Percentiles rank a stretch among this genome's conserved stretches.
phyloP scores from a whole-genome alignment of 495 filamentous ascomycete species.

The Aspergillus wentii region DNA sequence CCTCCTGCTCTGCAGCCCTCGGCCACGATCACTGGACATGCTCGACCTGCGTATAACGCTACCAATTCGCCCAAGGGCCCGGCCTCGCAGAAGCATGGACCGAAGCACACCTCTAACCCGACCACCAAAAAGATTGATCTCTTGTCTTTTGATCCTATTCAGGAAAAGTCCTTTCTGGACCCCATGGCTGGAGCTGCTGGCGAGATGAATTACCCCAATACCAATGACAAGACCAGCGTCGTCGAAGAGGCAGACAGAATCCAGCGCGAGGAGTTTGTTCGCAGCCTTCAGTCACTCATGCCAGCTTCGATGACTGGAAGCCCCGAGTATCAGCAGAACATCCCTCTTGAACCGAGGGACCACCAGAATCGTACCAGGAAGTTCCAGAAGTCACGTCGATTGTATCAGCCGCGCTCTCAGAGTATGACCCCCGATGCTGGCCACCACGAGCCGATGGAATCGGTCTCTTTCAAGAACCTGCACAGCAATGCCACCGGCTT shows the following conservation, averaged over 20 bases:
- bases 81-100: conserved; percentile 5
- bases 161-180: conserved; percentile 10
- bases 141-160: conserved; percentile 14
- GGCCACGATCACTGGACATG: conserved; percentile 1
- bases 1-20: conserved; percentile 8
- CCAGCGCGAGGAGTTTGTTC: conserved; percentile 12
- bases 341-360: conserved; percentile 7
- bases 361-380: conserved; percentile 12
- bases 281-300: conserved; percentile 16
- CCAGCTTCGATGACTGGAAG: conserved; percentile 8
- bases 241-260: conserved; percentile 3
- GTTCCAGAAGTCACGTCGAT: conserved; percentile 14
- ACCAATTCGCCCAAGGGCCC: conserved; percentile 6
- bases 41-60: conserved; percentile 5
- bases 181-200: conserved; percentile 5
- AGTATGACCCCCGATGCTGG: neutral
- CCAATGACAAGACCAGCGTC: conserved; percentile 4
- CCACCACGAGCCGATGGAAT: neutral
- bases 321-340: no score
- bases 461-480: conserved; percentile 5
- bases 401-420: conserved; percentile 18
- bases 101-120: conserved; percentile 5
- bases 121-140: conserved; percentile 15
- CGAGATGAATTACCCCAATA: conserved; percentile 6
- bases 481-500: conserved; percentile 3